Evolutionary conservation across 768 basidiomycete genomes (phyloP).

Genomic region (Trametes maxima): DNA sequence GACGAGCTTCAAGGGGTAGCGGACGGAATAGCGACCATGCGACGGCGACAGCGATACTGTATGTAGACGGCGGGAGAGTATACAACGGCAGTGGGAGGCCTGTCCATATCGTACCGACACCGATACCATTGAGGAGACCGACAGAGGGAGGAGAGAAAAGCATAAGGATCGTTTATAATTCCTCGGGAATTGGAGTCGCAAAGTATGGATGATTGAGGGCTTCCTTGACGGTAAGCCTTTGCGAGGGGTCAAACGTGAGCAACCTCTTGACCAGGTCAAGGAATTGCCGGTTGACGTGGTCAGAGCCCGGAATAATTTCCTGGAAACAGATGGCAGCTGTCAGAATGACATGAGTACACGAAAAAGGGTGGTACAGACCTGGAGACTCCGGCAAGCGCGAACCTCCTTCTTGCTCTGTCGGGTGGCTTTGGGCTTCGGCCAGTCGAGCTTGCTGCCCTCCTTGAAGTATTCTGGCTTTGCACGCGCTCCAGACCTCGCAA

Average conservation of each 20-base stretch:
- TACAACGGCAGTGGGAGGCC: slow-evolving; percentile 29
- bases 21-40: slow-evolving; percentile 29
- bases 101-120: slow-evolving; percentile 29
- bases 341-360: slow-evolving; percentile 2
- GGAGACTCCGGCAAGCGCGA: slow-evolving; percentile 73
- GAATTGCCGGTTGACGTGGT: slow-evolving; percentile 77
- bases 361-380: slow-evolving; percentile 49
- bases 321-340: slow-evolving; percentile 33
- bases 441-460: slow-evolving; percentile 81
- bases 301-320: slow-evolving; percentile 84
- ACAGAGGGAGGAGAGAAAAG: slow-evolving; percentile 9
- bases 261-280: slow-evolving; percentile 85
- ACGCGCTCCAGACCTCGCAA: slow-evolving; percentile 71
- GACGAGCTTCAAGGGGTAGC: slow-evolving; percentile 23
- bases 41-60: slow-evolving; percentile 30
- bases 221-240: slow-evolving; percentile 85
- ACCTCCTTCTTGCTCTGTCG: slow-evolving; percentile 95
- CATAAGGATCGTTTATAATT: slow-evolving; percentile 50
- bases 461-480: slow-evolving; percentile 95
- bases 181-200: slow-evolving; percentile 62
- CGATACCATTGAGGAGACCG: slow-evolving; percentile 20
- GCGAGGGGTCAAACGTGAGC: slow-evolving; percentile 86
- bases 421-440: slow-evolving; percentile 86
- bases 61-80: slow-evolving; percentile 27
- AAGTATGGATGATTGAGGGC: slow-evolving; percentile 91